Evolutionary conservation across 768 basidiomycete genomes (phyloP).

Genomic region (Phanerochaete sordida): DNA sequence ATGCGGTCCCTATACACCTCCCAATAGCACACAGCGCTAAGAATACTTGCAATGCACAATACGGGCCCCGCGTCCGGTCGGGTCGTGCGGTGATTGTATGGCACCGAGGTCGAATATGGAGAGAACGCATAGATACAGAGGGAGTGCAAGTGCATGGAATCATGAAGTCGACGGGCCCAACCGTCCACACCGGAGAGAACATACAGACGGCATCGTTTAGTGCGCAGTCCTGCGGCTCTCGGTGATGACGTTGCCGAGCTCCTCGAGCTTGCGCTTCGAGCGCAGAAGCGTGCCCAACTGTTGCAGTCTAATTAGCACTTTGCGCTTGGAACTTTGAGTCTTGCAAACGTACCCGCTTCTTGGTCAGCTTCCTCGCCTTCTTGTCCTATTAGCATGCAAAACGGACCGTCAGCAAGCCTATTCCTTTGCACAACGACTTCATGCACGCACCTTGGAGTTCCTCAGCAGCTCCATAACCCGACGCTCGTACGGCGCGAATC

Average conservation of each 20-base stretch:
- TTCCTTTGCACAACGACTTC: too few species aligned
- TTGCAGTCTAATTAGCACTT: slow-evolving; percentile 7
- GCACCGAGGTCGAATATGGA: slow-evolving; percentile 1
- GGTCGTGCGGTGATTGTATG: slow-evolving; percentile 3
- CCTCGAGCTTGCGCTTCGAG: slow-evolving; percentile 98
- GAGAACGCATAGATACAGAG: slow-evolving; percentile 21
- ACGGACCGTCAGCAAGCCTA: slow-evolving; percentile 4
- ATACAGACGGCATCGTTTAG: slow-evolving; percentile 22
- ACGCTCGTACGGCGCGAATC: slow-evolving; percentile 96
- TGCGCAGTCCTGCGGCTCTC: slow-evolving; percentile 78
- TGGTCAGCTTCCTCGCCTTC: slow-evolving; percentile 98
- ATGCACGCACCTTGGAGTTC: slow-evolving; percentile 82
- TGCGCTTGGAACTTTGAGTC: slow-evolving; percentile 2
- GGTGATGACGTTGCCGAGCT: slow-evolving; percentile 88
- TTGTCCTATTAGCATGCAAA: slow-evolving; percentile 68
- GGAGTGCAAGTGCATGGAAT: slow-evolving; percentile 18
- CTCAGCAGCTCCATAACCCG: slow-evolving; percentile 97
- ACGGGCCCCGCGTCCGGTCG: slow-evolving; percentile 2
- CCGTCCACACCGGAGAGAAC: neutral
- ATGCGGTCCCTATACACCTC: neutral
- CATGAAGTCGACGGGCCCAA: slow-evolving; percentile 17
- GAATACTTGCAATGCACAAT: slow-evolving; percentile 2
- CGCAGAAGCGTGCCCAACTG: slow-evolving; percentile 97
- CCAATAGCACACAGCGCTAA: neutral
- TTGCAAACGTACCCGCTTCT: slow-evolving; percentile 82